Evolutionary conservation across 257 asterid genomes (phyloP).

Genomic region (Solanum piurae): DNA sequence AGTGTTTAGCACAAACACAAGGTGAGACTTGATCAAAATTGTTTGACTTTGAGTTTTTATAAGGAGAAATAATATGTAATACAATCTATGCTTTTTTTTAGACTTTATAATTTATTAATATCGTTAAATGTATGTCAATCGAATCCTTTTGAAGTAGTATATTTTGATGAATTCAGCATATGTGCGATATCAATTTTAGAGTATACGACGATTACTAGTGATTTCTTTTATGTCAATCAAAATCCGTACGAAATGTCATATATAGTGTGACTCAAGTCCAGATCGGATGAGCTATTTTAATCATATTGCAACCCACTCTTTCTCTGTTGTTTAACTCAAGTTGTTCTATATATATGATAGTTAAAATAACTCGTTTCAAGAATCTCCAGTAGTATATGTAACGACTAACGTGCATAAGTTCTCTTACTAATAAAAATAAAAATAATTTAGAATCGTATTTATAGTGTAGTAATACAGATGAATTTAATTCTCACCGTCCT

Average conservation of each 20-base stretch:
- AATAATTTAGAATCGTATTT: not conserved
- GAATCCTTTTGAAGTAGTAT: not conserved
- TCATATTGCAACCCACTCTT: not conserved
- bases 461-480: not conserved
- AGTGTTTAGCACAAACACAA: slow-evolving; percentile 7
- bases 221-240: not conserved
- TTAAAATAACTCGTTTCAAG: not conserved
- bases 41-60: not conserved
- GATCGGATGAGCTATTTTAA: not conserved
- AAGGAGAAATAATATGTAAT: not conserved
- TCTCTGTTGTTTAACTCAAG: not conserved
- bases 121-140: fast-evolving
- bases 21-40: not conserved
- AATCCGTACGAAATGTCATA: not conserved
- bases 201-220: fast-evolving
- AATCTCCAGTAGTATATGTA: not conserved
- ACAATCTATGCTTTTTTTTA: too few species aligned
- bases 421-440: not conserved
- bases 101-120: not conserved
- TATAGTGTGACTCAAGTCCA: not conserved
- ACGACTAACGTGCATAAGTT: not conserved
- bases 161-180: not conserved
- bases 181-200: not conserved
- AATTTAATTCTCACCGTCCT: not conserved
- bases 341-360: not conserved